Conservation (phyloP, 148 eudicot genomes). For the Tetragonia tetragonoides region DNA sequence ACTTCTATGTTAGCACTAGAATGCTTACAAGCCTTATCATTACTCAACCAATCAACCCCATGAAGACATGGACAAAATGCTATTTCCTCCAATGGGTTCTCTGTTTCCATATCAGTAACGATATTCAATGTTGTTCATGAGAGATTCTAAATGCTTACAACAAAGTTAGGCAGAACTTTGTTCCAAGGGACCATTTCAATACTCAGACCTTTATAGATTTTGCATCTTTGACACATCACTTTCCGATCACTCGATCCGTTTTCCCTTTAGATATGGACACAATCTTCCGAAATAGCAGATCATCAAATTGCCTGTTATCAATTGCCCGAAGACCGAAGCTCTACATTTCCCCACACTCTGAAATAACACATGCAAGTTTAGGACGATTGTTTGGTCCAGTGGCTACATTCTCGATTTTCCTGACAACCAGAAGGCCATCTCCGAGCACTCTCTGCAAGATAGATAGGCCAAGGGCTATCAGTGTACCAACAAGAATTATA, state of each 20-base stretch:
- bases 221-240: background rate
- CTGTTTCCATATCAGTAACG: background rate
- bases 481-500: background rate
- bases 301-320: background rate
- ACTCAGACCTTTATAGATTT: no score
- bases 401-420: conserved; percentile 96
- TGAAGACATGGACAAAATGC: no score
- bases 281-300: background rate
- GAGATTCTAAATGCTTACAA: background rate
- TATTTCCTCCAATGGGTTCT: background rate
- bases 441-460: conserved; percentile 78
- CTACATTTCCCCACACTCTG: conserved; percentile 95
- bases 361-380: conserved; percentile 71
- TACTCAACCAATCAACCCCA: no score
- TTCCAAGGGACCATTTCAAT: background rate
- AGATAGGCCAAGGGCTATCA: background rate
- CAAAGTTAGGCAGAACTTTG: background rate
- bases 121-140: background rate
- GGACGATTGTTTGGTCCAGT: conserved; percentile 84
- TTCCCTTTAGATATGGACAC: background rate
- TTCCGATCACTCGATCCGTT: background rate
- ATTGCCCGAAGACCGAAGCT: background rate
- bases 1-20: no score
- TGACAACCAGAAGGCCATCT: conserved; percentile 81
- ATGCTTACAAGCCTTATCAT: no score